These are phyloP conservation scores for Penicillium sp. DNA, from an alignment of 2,329 filamentous ascomycete species.

Conservation along the genomic window DNA sequence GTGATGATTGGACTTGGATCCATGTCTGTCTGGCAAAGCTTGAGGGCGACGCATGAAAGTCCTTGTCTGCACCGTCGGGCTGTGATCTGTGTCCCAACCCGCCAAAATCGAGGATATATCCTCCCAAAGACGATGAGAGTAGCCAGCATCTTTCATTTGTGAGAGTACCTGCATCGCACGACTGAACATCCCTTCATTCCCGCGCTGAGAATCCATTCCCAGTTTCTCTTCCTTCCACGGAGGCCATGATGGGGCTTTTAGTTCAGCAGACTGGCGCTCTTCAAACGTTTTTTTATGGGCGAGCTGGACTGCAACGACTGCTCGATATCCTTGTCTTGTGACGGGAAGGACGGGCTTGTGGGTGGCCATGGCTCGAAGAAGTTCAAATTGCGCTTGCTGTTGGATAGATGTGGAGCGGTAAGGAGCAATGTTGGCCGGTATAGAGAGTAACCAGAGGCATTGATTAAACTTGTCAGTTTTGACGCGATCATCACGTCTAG, in stretches of 20 bases:
- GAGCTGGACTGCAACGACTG: slow-evolving; percentile 55
- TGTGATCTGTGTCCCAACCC: slow-evolving; percentile 62
- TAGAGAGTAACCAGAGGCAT: slow-evolving; percentile 47
- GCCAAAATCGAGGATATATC: slow-evolving; percentile 52
- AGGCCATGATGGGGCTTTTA: slow-evolving; percentile 62
- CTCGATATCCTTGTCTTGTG: slow-evolving; percentile 57
- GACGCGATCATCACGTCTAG: slow-evolving; percentile 17
- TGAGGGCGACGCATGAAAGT: slow-evolving; percentile 37
- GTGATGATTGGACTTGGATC: slow-evolving; percentile 17
- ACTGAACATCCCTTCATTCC: slow-evolving; percentile 55
- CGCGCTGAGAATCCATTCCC: slow-evolving; percentile 58
- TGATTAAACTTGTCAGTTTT: slow-evolving; percentile 48
- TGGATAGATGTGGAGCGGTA: slow-evolving; percentile 49
- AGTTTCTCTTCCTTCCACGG: slow-evolving; percentile 63
- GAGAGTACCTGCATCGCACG: slow-evolving; percentile 54
- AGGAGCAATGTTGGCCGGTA: slow-evolving; percentile 48
- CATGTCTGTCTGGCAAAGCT: slow-evolving; percentile 11
- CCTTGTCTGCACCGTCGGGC: slow-evolving; percentile 61
- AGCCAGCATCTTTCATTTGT: slow-evolving; percentile 60
- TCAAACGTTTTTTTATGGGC: slow-evolving; percentile 54
- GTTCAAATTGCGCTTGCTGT: slow-evolving; percentile 56
- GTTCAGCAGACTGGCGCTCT: slow-evolving; percentile 57
- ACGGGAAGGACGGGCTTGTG: slow-evolving; percentile 54
- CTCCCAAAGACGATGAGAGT: slow-evolving; percentile 52
- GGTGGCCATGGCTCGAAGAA: slow-evolving; percentile 57